These are phyloP conservation scores for Aechmea fasciata DNA, from an alignment of 176 grass and related monocot genomes.

Conservation along the genomic window DNA sequence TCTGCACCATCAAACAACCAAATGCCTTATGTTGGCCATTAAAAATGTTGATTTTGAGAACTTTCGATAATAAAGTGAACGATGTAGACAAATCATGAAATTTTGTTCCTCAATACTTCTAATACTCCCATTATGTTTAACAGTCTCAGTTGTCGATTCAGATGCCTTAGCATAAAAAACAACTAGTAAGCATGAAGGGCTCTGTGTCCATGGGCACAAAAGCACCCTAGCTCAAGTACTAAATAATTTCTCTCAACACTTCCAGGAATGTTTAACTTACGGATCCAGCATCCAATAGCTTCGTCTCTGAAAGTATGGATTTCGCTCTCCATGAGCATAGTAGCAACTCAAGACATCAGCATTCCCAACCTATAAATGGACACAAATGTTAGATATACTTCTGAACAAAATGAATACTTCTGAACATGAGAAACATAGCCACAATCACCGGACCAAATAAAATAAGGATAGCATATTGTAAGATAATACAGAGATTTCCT, in stretches of 20 bases:
- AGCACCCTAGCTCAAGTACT: conserved; percentile 11
- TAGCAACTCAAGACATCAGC: conserved; percentile 89
- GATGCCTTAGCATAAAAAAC: too few species aligned
- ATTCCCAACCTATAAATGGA: conserved; percentile 65
- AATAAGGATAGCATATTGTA: too few species aligned
- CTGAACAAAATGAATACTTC: not conserved
- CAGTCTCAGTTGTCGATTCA: too few species aligned
- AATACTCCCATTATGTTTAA: too few species aligned
- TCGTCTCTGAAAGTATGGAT: conserved; percentile 85
- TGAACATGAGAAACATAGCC: not conserved
- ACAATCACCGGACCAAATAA: not conserved
- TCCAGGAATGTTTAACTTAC: conserved; percentile 40
- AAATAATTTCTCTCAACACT: not conserved
- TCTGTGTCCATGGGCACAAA: not conserved
- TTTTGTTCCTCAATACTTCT: too few species aligned
- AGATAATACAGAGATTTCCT: not conserved
- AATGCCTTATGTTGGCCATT: too few species aligned
- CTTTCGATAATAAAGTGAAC: too few species aligned
- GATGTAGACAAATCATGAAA: too few species aligned
- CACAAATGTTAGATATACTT: conserved; percentile 23
- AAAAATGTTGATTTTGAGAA: too few species aligned
- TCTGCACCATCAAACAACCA: too few species aligned
- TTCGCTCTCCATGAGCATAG: conserved; percentile 88
- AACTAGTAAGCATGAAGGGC: too few species aligned
- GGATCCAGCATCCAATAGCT: conserved; percentile 92